Evolutionary conservation across 371 early-diverging fungal genomes (phyloP), one percentile per base, ranked within the genome.

Genomic region (Apophysomyces sp.): DNA sequence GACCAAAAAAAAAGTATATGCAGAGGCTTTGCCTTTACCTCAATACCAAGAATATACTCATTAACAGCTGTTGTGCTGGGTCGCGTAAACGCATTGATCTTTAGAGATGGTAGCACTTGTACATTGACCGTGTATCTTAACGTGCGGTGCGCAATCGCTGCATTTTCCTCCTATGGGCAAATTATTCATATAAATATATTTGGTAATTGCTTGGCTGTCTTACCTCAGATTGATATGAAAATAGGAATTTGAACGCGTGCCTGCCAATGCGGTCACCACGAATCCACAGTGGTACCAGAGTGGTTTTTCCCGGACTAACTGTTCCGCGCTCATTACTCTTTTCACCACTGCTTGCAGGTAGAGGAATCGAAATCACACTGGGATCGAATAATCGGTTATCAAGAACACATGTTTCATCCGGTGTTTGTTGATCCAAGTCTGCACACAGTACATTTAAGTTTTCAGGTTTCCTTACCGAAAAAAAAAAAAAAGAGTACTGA

Each of bases 1-100:
- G n/a, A n/a, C n/a, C n/a, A n/a, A n/a, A n/a, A n/a, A n/a, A n/a
- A n/a, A n/a, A n/a, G n/a, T n/a, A n/a, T 36, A 1, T 61, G 69
- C 27, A 62, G 73, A 5, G 60, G 27, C 24, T 57, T 52, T 7
- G 69, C 62, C 13, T 55, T 32, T 65, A 94, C 85, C 82, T 97
- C 98, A 27, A 97, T 84, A 2, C 96, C 96, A 8, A 98, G 78
- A 26, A 95, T 86, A 59, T 91, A 94, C 63, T 93, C 93, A 63
- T 87, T 84, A 4, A 92, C 77, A 6, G 76, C 73, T 16, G 80
- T 80, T 12, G 88, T 77, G 57, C 94, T 92, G 1, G 92, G 92
- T n/a, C 96, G 78, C 3, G 97, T 93, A 69, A 95, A 95, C 0
- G 95, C 94, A 66, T 94, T 95, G 72, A 98, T 91, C 55, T 92